phyloP scores from a whole-genome alignment of 345 rosid genomes.

The Microthlaspi erraticum region DNA sequence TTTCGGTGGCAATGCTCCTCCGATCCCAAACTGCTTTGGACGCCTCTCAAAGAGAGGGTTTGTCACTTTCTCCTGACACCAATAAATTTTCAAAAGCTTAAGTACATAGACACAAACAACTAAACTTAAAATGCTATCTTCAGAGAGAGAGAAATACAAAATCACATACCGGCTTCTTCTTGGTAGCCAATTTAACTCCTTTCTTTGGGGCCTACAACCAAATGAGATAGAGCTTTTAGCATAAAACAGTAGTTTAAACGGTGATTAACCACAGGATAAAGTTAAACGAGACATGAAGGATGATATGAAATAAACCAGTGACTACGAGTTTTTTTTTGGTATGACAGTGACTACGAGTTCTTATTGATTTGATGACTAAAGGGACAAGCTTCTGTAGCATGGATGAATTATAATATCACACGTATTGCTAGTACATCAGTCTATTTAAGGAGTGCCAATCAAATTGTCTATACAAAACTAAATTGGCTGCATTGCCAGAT shows the following conservation, averaged over 20 bases:
- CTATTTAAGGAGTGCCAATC: background rate
- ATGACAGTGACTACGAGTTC: background rate
- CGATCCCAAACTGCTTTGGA: slow-evolving; percentile 80
- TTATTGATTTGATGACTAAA: background rate
- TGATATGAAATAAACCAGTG: background rate
- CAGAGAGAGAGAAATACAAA: background rate
- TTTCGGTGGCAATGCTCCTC: slow-evolving; percentile 82
- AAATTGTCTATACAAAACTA: background rate
- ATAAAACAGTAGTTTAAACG: too few relatives aligned
- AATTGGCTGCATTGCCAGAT: background rate
- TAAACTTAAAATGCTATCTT: background rate
- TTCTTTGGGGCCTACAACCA: slow-evolving; percentile 40
- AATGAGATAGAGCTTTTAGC: background rate
- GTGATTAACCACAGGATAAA: too few relatives aligned
- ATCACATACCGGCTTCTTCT: slow-evolving; percentile 37
- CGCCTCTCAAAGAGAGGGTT: slow-evolving; percentile 78
- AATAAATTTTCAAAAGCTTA: background rate
- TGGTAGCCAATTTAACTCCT: slow-evolving; percentile 36
- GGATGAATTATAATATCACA: background rate
- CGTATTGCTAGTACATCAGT: background rate
- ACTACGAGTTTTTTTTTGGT: too few relatives aligned
- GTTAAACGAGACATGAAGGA: background rate
- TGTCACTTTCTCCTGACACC: slow-evolving; percentile 59
- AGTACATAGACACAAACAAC: background rate
- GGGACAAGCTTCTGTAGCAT: background rate